Base-by-base conservation (phyloP, 1,284 basidiomycete species). In the Lignosus rhinocerotis region DNA sequence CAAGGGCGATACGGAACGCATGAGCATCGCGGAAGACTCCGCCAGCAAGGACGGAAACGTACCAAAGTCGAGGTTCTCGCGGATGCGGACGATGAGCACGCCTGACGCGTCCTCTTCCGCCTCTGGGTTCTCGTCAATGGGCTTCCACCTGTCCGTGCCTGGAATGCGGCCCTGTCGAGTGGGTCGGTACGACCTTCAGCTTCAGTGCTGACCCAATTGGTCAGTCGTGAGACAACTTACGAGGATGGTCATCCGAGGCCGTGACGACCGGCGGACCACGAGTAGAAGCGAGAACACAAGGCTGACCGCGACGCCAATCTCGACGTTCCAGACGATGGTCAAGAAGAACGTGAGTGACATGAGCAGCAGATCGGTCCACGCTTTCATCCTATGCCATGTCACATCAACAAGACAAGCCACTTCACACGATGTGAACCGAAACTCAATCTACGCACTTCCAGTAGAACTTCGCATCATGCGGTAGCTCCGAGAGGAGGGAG, bases 181-280 rank as follows among this genome's bases (percentile, higher is more conserved):
- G 25, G 2, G 4, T 25, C 25, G 25, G 25, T 25, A 25, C 25
- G 25, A 4, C 25, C 2, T 25, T 25, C 25, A 25, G 25, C 2
- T 25, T 25, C 25, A 25, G 25, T 25, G 25, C 25, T 25, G 25
- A 25, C 25, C 25, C 2, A 2, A 25, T 25, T 25, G 2, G 25
- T 25, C 25, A 25, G 25, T 25, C 12, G 7, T 39, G 14, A 25
- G 32, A 19, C 17, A 25, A 69, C 74, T 58, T 61, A 85, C 82
- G 49, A 92, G 78, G 63, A 92, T 87, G 43, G 84, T 86, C 78
- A 91, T 85, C 4, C 87, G 78, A 9, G 88, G 80, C 70, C 84
- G 88, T 5, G 94, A 93, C 1, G 93, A 93, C 48, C 92, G 87
- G 64, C 90, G 88, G 10, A 98, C 91, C 52, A 96, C 93, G 31